A percentile compares a stretch with the other conserved stretches of the same genome.
Evolutionary conservation across 2,329 filamentous ascomycete species (phyloP).

Genomic region (Phialophora expanda): DNA sequence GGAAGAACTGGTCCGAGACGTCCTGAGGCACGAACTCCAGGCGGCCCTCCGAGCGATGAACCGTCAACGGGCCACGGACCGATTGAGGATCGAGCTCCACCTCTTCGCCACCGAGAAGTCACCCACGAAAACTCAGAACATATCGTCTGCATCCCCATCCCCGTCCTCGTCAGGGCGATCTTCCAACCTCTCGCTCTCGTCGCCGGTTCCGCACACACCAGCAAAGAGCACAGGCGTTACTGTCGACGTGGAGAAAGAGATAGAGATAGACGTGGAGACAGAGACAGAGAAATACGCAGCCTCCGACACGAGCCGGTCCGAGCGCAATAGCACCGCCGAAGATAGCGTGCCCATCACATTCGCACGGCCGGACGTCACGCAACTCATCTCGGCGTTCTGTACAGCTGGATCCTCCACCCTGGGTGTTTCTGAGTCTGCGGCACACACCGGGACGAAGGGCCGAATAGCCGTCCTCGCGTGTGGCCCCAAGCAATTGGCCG

Average conservation of each 20-base stretch:
- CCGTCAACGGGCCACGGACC: background rate
- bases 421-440: background rate
- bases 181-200: background rate
- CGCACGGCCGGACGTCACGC: background rate
- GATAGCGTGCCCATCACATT: background rate
- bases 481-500: background rate
- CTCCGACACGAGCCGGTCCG: background rate
- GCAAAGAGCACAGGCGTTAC: background rate
- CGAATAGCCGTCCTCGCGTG: conserved; percentile 1
- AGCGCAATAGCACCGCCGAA: background rate
- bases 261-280: background rate
- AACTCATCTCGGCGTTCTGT: background rate
- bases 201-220: background rate
- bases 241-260: background rate
- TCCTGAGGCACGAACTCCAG: background rate
- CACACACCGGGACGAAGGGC: background rate
- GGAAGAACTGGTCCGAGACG: background rate
- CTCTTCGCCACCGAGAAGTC: conserved; percentile 2
- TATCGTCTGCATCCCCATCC: background rate
- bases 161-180: background rate
- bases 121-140: background rate
- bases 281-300: background rate
- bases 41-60: background rate
- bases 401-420: background rate
- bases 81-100: background rate